Evolutionary conservation across 169 alveolate species (phyloP).

Genomic region (Babesia ovata): DNA sequence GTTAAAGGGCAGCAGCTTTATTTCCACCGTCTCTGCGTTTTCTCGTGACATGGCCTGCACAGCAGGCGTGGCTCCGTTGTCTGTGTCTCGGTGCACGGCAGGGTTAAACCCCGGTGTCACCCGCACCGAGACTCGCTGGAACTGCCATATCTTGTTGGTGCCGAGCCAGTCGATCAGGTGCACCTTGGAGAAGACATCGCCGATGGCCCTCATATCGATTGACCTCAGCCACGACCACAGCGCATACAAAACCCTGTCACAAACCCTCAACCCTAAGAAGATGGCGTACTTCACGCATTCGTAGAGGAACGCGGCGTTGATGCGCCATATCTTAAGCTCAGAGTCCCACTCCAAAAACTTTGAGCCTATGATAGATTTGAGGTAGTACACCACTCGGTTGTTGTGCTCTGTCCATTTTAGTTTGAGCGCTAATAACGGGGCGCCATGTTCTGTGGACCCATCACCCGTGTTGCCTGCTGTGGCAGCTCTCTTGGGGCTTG

Average conservation of each 20-base stretch:
- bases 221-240: conserved; percentile 53
- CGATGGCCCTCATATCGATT: conserved; percentile 25
- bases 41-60: conserved; percentile 26
- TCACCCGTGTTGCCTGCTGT: neutral
- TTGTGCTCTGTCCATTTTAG: conserved; percentile 56
- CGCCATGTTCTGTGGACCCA: neutral
- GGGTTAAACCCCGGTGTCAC: conserved; percentile 22
- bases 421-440: conserved; percentile 15
- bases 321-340: conserved; percentile 49
- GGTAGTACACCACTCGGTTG: conserved; percentile 46
- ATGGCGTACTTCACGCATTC: conserved; percentile 44
- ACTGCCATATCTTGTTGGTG: conserved; percentile 43
- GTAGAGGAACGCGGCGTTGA: conserved; percentile 23
- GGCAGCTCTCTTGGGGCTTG: neutral
- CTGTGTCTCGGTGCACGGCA: conserved; percentile 20
- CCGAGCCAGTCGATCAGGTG: conserved; percentile 43
- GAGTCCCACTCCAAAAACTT: conserved; percentile 54
- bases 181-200: conserved; percentile 33
- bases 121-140: conserved; percentile 36
- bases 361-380: conserved; percentile 47
- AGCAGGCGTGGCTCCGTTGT: conserved; percentile 19
- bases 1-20: conserved; percentile 50
- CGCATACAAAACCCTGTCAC: conserved; percentile 29
- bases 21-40: conserved; percentile 28
- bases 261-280: conserved; percentile 44